phyloP scores from a whole-genome alignment of 495 filamentous ascomycete species.

The Pyronema omphalodes region DNA sequence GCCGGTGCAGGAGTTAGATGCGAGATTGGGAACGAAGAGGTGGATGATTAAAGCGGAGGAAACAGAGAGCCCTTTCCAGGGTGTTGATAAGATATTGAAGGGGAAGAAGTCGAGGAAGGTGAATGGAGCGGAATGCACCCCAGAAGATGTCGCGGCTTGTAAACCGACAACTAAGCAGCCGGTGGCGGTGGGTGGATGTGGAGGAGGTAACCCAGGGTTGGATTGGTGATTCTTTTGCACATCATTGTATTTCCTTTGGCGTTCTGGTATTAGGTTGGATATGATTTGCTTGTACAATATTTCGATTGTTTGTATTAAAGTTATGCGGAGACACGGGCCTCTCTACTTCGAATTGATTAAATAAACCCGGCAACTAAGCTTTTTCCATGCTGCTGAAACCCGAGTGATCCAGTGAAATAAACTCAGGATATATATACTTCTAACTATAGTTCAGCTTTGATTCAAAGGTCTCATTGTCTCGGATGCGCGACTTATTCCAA shows the following conservation, averaged over 20 bases:
- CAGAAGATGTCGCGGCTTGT: neutral
- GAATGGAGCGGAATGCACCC: neutral
- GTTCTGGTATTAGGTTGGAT: neutral
- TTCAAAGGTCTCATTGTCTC: no score
- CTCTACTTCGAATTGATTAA: no score
- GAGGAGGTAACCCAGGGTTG: neutral
- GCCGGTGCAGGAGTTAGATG: slow-evolving; percentile 69
- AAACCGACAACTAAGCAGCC: neutral
- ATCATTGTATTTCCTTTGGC: neutral
- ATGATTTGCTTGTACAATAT: neutral
- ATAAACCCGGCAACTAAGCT: no score
- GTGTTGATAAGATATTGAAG: neutral
- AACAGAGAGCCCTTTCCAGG: slow-evolving; percentile 17
- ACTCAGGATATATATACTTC: no score
- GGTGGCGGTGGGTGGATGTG: neutral
- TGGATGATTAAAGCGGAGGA: slow-evolving; percentile 73
- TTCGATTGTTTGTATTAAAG: no score
- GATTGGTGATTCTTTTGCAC: neutral
- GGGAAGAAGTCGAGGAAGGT: neutral
- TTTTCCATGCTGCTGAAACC: no score
- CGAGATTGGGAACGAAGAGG: slow-evolving; percentile 56
- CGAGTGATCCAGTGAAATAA: no score
- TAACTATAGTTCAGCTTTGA: no score
- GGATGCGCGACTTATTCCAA: no score
- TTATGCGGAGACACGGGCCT: no score